These are phyloP conservation scores for Cenchrus americanus DNA, from an alignment of 176 grass and related monocot species.

Conservation along the genomic window DNA sequence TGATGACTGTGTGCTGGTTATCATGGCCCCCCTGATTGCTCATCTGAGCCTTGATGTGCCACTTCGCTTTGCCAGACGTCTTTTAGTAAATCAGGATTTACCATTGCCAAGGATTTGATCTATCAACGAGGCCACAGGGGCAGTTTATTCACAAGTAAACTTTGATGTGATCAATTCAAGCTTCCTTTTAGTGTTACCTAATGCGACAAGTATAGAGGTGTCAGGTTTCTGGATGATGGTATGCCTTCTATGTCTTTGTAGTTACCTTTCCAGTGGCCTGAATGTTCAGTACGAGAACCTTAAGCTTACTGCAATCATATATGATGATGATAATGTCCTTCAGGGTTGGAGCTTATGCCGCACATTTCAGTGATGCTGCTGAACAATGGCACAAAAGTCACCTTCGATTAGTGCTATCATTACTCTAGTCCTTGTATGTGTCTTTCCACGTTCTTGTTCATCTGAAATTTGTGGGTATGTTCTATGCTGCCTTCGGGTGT, in stretches of 20 bases:
- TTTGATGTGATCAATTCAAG: background rate
- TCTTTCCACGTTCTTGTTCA: background rate
- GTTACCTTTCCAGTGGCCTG: background rate
- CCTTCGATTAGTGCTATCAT: background rate
- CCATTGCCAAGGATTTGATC: constrained; percentile 8
- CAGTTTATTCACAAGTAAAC: background rate
- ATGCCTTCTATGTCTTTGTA: background rate
- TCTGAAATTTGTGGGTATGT: background rate
- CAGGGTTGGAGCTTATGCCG: background rate
- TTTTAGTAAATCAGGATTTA: background rate
- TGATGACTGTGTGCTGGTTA: background rate
- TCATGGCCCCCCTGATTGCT: background rate
- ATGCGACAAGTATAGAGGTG: background rate
- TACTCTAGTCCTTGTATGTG: background rate
- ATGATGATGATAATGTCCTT: background rate
- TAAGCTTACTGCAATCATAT: background rate
- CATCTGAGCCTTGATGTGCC: background rate
- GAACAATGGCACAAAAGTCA: background rate
- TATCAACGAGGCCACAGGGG: background rate
- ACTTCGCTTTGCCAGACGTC: background rate
- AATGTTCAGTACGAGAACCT: background rate
- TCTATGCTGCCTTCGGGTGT: background rate
- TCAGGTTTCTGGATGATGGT: background rate
- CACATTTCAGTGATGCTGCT: background rate
- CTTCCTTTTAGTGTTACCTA: constrained; percentile 8